Evolutionary conservation across 106 monocot species (phyloP), one percentile per base, ranked within the genome.

Genomic region (Acorus calamus): DNA sequence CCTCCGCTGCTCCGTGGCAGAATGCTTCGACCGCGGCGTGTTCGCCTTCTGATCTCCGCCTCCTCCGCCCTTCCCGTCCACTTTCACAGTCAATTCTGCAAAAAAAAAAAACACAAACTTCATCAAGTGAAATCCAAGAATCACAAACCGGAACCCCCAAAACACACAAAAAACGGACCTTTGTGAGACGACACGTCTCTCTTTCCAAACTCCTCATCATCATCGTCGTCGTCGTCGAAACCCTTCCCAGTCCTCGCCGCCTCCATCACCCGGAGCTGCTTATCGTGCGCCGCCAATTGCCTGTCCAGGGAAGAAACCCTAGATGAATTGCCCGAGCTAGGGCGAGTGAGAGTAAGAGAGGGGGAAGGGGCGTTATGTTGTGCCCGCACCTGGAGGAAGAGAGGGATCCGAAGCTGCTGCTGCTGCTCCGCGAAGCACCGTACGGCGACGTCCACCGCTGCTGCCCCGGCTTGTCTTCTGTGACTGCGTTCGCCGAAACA

Each of bases 21-120:
- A 77, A 53, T 77, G 77, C 71, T 77, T 77, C 3, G 77, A 77
- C 49, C 71, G 50, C 2, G 77, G 77, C 4, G 77, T 77, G 10
- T 48, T 66, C 14, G 76, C 69, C 65, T 67, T 69, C 66, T 72
- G 76, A 57, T 82, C 71, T 5, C 47, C 53, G 44, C 64, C 63
- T 50, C 44, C 55, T 13, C 47, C 58, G 51, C 41, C 53, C 54
- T 61, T 57, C 48, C 60, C 67, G 3, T 68, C 76, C 54, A 61
- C 46, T 28, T 58, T 79, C 44, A 68, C 53, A 4, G 46, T 48
- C 65, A 73, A 52, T 49, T 69, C 83, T 63, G 49, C 74, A 41
- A 44, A 42, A 9, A 46, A 9, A n/a, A 46, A n/a, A 48, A 5
- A 46, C 13, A 67, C n/a, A 11, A 47, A 10, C 46, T 2, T 45